phyloP scores from a whole-genome alignment of 129 eudicot species.

The Cynara cardunculus region DNA sequence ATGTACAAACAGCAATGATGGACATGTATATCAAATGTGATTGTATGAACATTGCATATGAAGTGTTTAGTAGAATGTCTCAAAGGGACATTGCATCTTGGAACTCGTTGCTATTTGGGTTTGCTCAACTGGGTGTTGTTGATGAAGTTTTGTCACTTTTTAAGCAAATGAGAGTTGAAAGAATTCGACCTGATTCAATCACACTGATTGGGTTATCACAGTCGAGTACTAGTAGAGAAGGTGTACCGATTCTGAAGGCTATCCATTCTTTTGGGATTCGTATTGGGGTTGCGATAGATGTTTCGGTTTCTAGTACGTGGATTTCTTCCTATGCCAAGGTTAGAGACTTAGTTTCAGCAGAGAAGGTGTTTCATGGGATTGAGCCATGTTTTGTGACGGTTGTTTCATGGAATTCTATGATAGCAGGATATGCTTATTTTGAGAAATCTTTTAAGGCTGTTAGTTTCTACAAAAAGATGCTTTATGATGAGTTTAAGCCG shows the following conservation, averaged over 20 bases:
- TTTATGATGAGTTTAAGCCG: constrained; percentile 42
- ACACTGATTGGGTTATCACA: constrained; percentile 58
- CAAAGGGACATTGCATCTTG: constrained; percentile 62
- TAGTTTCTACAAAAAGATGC: constrained; percentile 43
- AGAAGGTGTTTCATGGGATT: constrained; percentile 53
- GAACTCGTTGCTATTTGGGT: constrained; percentile 68
- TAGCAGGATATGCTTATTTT: constrained; percentile 53
- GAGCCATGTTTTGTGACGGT: constrained; percentile 30
- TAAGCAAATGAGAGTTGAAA: constrained; percentile 43
- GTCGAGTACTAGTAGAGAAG: constrained; percentile 26
- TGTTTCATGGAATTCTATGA: constrained; percentile 77
- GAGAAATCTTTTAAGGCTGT: constrained; percentile 32
- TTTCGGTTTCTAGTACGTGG: constrained; percentile 69
- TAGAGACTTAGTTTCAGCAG: constrained; percentile 52
- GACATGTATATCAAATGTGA: constrained; percentile 69
- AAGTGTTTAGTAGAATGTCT: constrained; percentile 67
- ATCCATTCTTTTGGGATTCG: constrained; percentile 52
- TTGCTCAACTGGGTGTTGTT: constrained; percentile 44
- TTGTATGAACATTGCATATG: constrained; percentile 27
- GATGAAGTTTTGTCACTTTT: constrained; percentile 38
- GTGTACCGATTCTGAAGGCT: constrained; percentile 34
- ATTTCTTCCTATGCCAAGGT: constrained; percentile 63
- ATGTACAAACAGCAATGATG: constrained; percentile 63
- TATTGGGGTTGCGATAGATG: constrained; percentile 46
- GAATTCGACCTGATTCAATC: constrained; percentile 49